Percentiles rank a stretch among this genome's conserved stretches.
These are phyloP conservation scores for Pythium angustatum DNA, from an alignment of 352 stramenopile genomes.

Conservation along the genomic window DNA sequence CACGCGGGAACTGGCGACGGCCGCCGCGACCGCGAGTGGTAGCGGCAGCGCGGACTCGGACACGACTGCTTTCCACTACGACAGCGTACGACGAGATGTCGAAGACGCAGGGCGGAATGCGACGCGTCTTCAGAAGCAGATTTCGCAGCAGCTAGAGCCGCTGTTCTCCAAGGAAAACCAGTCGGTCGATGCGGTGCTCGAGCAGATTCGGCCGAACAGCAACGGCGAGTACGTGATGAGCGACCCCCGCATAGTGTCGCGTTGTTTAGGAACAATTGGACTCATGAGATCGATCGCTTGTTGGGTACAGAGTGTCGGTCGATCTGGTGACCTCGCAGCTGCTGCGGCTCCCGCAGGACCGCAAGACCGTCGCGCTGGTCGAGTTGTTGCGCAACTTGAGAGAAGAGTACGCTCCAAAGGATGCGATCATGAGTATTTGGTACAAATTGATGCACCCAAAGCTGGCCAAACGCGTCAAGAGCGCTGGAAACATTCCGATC, in stretches of 20 bases:
- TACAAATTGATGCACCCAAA: constrained; percentile 38
- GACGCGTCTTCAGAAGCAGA: constrained; percentile 17
- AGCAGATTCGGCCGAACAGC: constrained; percentile 36
- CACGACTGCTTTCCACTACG: neutral
- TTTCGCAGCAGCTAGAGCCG: constrained; percentile 24
- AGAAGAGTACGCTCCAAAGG: constrained; percentile 52
- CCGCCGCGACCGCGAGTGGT: neutral
- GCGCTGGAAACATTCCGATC: constrained; percentile 45
- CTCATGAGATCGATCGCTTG: neutral
- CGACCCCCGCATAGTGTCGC: too few relatives aligned
- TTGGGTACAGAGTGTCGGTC: constrained; percentile 30
- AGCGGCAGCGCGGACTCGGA: neutral
- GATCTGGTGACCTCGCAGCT: constrained; percentile 37
- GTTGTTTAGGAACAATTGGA: too few relatives aligned
- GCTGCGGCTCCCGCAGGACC: constrained; percentile 36
- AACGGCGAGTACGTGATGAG: constrained; percentile 49
- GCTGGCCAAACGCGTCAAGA: constrained; percentile 38
- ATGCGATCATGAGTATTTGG: constrained; percentile 58
- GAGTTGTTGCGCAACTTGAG: constrained; percentile 48
- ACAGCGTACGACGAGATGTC: neutral
- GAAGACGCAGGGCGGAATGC: constrained; percentile 5
- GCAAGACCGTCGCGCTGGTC: constrained; percentile 39
- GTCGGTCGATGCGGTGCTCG: constrained; percentile 40
- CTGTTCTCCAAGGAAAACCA: constrained; percentile 1
- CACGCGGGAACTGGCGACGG: constrained; percentile 3